A percentile compares a stretch with the other conserved stretches of the same genome.
phyloP scores from a whole-genome alignment of 2,329 filamentous ascomycete species.

The Diaporthe sp. region DNA sequence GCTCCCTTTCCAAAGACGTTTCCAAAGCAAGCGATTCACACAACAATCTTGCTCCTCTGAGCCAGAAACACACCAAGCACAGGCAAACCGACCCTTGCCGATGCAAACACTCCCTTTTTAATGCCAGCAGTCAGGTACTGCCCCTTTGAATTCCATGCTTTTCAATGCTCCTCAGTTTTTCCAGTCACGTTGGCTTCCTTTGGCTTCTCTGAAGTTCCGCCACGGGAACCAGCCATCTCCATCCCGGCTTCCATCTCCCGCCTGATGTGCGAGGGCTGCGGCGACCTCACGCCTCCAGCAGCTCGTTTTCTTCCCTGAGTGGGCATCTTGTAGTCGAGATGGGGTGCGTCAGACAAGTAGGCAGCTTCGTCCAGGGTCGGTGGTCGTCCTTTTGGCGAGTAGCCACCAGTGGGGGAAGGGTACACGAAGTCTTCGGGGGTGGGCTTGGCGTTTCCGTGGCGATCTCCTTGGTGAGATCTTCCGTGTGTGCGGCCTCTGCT shows the following conservation, averaged over 20 bases:
- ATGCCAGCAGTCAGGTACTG: neutral
- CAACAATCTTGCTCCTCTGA: neutral
- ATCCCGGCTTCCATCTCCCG: neutral
- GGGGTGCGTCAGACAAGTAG: neutral
- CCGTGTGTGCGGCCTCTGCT: neutral
- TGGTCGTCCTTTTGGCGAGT: neutral
- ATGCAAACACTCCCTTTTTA: neutral
- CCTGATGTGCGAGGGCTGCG: neutral
- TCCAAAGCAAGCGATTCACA: neutral
- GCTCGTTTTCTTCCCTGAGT: neutral
- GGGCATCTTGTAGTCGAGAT: neutral
- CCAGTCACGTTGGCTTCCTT: neutral
- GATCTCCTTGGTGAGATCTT: neutral
- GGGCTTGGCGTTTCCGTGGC: too few species aligned
- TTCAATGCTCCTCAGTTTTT: neutral
- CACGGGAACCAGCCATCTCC: neutral
- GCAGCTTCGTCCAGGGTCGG: neutral
- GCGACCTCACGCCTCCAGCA: neutral
- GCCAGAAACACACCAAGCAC: neutral
- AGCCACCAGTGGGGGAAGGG: neutral
- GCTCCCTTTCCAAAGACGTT: neutral
- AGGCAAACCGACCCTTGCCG: neutral
- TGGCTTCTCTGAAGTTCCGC: too few species aligned
- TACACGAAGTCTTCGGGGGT: neutral
- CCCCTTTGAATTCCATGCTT: too few species aligned